Conservation (phyloP, 306 rosid genomes). For the Chamaecrista fasciculata region DNA sequence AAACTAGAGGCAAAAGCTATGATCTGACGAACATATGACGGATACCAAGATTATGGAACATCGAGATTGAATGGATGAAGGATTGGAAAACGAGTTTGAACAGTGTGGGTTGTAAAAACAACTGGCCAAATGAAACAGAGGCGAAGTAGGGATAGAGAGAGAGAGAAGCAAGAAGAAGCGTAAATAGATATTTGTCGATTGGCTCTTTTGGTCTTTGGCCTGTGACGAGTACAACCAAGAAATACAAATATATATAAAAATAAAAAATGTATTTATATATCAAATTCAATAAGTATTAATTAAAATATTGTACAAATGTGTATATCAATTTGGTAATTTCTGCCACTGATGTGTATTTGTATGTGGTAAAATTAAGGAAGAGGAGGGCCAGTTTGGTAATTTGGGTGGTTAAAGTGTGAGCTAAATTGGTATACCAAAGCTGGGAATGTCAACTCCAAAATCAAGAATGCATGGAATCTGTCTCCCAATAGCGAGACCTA, state of each 20-base stretch:
- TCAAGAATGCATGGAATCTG: slow-evolving; percentile 22
- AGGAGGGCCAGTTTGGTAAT: slow-evolving; percentile 39
- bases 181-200: slow-evolving; percentile 61
- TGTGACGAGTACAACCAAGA: too few relatives aligned
- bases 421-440: too few relatives aligned
- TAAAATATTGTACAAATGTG: too few relatives aligned
- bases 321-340: too few relatives aligned
- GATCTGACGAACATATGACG: slow-evolving; percentile 38
- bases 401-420: neutral
- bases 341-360: too few relatives aligned
- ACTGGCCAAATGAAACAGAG: slow-evolving; percentile 42
- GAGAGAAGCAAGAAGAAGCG: slow-evolving; percentile 34
- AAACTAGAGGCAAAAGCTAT: slow-evolving; percentile 23
- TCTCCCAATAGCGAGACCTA: slow-evolving; percentile 27
- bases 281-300: too few relatives aligned
- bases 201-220: slow-evolving; percentile 51
- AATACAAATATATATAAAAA: too few relatives aligned
- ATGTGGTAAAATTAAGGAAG: too few relatives aligned
- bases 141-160: slow-evolving; percentile 36
- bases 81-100: slow-evolving; percentile 33
- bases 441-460: slow-evolving; percentile 13
- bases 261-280: too few relatives aligned
- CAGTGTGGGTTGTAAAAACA: slow-evolving; percentile 27
- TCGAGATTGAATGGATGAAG: slow-evolving; percentile 37
- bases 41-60: slow-evolving; percentile 48